Evolutionary conservation across 2,329 filamentous ascomycete genomes (phyloP).

Genomic region (Phyllachora maydis): DNA sequence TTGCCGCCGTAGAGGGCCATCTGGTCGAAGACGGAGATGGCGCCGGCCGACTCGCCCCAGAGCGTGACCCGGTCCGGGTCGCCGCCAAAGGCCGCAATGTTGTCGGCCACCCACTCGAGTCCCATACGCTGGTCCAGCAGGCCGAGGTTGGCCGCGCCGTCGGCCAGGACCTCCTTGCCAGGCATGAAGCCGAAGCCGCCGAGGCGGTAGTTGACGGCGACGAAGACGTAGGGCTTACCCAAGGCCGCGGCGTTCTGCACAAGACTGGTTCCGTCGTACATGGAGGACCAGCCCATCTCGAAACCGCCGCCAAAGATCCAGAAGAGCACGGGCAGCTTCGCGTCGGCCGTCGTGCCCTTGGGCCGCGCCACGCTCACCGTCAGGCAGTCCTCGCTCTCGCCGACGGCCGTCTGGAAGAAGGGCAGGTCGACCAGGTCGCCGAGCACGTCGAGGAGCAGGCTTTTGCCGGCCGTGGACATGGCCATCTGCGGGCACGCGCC

Average conservation of each 20-base stretch:
- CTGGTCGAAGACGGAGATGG: constrained; percentile 58
- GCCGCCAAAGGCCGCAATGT: constrained; percentile 59
- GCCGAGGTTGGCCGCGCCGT: constrained; percentile 50
- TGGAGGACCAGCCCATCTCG: constrained; percentile 25
- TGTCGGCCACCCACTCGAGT: constrained; percentile 58
- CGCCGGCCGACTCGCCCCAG: constrained; percentile 53
- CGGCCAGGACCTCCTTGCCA: constrained; percentile 43
- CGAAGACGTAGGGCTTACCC: constrained; percentile 49
- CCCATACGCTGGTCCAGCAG: constrained; percentile 53
- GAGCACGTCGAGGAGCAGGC: constrained; percentile 20
- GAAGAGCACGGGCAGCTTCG: constrained; percentile 44
- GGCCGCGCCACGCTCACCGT: constrained; percentile 40
- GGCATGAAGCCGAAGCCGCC: constrained; percentile 57
- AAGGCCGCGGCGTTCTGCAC: constrained; percentile 21
- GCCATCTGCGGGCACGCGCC: constrained; percentile 55
- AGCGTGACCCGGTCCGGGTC: constrained; percentile 63
- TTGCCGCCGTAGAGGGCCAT: constrained; percentile 56
- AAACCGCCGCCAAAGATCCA: constrained; percentile 56
- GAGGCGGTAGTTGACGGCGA: constrained; percentile 60
- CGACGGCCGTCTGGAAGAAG: constrained; percentile 31
- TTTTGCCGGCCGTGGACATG: constrained; percentile 24
- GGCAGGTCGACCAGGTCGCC: constrained; percentile 30
- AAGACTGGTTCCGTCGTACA: constrained; percentile 29
- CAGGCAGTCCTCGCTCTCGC: constrained; percentile 42
- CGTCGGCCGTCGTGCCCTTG: constrained; percentile 25